phyloP scores from a whole-genome alignment of 202 grass and related monocot species.

The Panicum virgatum region DNA sequence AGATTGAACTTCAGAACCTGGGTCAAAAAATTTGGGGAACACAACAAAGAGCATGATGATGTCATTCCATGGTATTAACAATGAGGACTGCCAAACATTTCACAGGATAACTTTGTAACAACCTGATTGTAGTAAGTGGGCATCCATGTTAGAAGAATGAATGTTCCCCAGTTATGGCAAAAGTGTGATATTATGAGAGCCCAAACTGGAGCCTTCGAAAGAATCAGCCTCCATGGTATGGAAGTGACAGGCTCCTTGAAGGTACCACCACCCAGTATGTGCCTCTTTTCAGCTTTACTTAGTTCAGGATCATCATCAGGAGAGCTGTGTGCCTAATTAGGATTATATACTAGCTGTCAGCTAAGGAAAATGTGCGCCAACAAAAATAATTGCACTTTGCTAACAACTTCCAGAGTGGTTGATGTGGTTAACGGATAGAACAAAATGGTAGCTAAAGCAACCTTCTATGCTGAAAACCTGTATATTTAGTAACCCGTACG shows the following conservation, averaged over 20 bases:
- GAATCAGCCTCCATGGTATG: slow-evolving; percentile 95
- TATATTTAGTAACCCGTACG: not conserved
- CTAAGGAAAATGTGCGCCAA: slow-evolving; percentile 5
- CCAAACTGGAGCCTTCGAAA: slow-evolving; percentile 96
- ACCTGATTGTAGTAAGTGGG: slow-evolving; percentile 99
- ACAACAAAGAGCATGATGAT: slow-evolving; percentile 20
- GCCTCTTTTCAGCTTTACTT: slow-evolving; percentile 67
- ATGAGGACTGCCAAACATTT: slow-evolving; percentile 17
- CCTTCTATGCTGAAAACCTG: not conserved
- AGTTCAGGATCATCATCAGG: slow-evolving; percentile 71
- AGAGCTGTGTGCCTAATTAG: slow-evolving; percentile 83
- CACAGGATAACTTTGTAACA: slow-evolving; percentile 6
- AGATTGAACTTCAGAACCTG: slow-evolving; percentile 98
- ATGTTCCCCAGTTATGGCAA: slow-evolving; percentile 99
- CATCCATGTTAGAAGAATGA: slow-evolving; percentile 99
- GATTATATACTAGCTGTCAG: slow-evolving; percentile 20
- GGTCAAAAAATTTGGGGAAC: slow-evolving; percentile 28
- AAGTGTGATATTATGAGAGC: slow-evolving; percentile 98
- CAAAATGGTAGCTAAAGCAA: slow-evolving; percentile 9
- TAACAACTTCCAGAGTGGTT: too few relatives aligned
- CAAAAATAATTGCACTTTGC: not conserved
- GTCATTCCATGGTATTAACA: slow-evolving; percentile 20
- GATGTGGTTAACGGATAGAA: not conserved
- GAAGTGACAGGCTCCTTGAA: slow-evolving; percentile 75
- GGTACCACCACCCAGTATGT: slow-evolving; percentile 72